phyloP scores from a whole-genome alignment of 768 basidiomycete genomes.

The Termitomyces titanicus region DNA sequence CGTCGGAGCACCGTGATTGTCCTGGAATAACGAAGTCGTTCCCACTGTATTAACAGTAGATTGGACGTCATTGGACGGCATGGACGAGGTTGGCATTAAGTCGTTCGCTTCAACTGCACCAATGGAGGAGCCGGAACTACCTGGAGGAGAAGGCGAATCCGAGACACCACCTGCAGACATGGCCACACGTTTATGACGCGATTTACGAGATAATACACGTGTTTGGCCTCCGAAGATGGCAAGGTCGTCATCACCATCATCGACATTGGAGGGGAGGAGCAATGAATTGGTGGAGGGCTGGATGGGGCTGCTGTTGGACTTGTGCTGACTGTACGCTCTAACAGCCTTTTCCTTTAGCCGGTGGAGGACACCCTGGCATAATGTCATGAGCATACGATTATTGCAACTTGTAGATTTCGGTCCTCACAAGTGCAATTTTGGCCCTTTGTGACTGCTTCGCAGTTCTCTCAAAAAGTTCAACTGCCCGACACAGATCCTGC shows the following conservation, averaged over 20 bases:
- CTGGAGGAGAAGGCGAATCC: slow-evolving; percentile 17
- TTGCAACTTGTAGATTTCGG: neutral
- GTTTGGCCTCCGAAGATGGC: slow-evolving; percentile 55
- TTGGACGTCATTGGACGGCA: slow-evolving; percentile 4
- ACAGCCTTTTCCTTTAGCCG: slow-evolving; percentile 44
- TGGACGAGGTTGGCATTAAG: neutral
- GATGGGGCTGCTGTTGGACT: slow-evolving; percentile 11
- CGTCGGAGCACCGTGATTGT: neutral
- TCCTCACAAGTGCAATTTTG: slow-evolving; percentile 39
- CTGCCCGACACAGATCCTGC: slow-evolving; percentile 41
- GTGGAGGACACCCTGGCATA: slow-evolving; percentile 35
- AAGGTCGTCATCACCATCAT: slow-evolving; percentile 42
- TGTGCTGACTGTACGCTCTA: slow-evolving; percentile 28
- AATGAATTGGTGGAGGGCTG: neutral
- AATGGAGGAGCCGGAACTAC: slow-evolving; percentile 4
- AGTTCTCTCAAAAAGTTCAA: slow-evolving; percentile 43
- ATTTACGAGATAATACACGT: slow-evolving; percentile 29
- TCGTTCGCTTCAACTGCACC: neutral
- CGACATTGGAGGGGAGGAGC: slow-evolving; percentile 9
- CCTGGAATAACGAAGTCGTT: slow-evolving; percentile 13
- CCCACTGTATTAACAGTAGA: slow-evolving; percentile 20
- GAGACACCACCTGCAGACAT: neutral
- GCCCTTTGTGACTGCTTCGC: slow-evolving; percentile 44
- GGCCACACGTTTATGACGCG: slow-evolving; percentile 8
- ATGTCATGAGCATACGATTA: neutral